Evolutionary conservation across 192 early-diverging fungal genomes (phyloP).

Genomic region (Coemansia sp.): DNA sequence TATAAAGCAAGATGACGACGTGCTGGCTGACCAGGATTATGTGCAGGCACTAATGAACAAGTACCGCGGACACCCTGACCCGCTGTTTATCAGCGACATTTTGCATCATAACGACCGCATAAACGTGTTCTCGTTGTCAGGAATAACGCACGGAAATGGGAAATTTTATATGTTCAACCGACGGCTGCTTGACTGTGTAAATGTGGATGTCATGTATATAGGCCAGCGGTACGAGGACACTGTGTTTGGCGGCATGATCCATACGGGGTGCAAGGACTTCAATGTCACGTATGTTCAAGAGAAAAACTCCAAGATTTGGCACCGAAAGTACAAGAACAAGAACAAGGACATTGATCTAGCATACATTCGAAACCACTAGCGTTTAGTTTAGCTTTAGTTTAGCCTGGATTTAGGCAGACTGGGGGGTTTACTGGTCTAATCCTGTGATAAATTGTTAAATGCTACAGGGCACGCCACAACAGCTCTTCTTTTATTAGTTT

Average conservation of each 20-base stretch:
- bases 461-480: too few relatives aligned
- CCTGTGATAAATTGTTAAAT: too few relatives aligned
- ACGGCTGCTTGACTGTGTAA: conserved; percentile 24
- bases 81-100: conserved; percentile 35
- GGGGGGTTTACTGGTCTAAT: too few relatives aligned
- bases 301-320: conserved; percentile 31
- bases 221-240: conserved; percentile 29
- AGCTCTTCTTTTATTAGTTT: neutral
- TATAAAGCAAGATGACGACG: conserved; percentile 40
- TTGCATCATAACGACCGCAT: conserved; percentile 13
- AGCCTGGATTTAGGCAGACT: too few relatives aligned
- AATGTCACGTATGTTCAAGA: conserved; percentile 22
- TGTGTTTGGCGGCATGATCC: conserved; percentile 36
- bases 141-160: conserved; percentile 32
- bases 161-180: conserved; percentile 52
- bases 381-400: neutral
- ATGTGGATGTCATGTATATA: conserved; percentile 13
- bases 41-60: conserved; percentile 15
- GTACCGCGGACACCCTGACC: conserved; percentile 6
- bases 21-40: conserved; percentile 22
- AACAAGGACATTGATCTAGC: conserved; percentile 31
- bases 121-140: conserved; percentile 13
- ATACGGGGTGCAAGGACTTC: conserved; percentile 18
- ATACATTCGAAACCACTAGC: conserved; percentile 1
- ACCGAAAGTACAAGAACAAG: conserved; percentile 21